Base-by-base conservation (phyloP, 2,329 filamentous ascomycete genomes). In the Fusarium sp. region DNA sequence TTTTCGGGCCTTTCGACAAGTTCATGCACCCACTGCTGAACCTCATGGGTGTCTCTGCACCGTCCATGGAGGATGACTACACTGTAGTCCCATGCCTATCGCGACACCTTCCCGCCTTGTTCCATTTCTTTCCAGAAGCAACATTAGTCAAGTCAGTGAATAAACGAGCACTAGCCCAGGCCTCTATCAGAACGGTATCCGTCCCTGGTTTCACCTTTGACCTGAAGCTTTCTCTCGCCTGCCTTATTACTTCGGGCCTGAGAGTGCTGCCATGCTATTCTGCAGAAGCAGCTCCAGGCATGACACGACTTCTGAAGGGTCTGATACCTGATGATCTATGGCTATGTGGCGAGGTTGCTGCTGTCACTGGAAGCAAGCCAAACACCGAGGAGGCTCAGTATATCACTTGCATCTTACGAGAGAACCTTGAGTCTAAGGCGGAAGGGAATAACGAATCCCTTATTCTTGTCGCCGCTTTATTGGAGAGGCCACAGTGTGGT, bases 111-210 rank as follows among this genome's bases (percentile, higher is more conserved):
- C n/a, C 40, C 7, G 40, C n/a, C n/a, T 22, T 43, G 10, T n/a
- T 43, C 11, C n/a, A 43, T 0, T 22, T 22, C 40, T 43, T 43
- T 20, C n/a, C n/a, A 10, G 13, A 11, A 12, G 40, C 40, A n/a
- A 43, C 12, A 3, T 43, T 43, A 3, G 18, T 43, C 5, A n/a
- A 22, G 10, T 20, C 9, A 22, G 9, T 22, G 3, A 4, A n/a
- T 2, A 6, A 0, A 0, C n/a, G n/a, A 11, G 40, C n/a, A 43
- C 5, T 43, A 2, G 10, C 40, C 1, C 40, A 43, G 22, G n/a
- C n/a, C 1, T 22, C 40, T 6, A 13, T 13, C 10, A n/a, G n/a
- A 13, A 22, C 2, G 22, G 40, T 43, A 6, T 43, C 40, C 4
- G n/a, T 22, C 1, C 40, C 40, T 20, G 40, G 40, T 8, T 43